Evolutionary conservation across 1,284 basidiomycete species (phyloP).

Genomic region (Heterobasidion occidentale): DNA sequence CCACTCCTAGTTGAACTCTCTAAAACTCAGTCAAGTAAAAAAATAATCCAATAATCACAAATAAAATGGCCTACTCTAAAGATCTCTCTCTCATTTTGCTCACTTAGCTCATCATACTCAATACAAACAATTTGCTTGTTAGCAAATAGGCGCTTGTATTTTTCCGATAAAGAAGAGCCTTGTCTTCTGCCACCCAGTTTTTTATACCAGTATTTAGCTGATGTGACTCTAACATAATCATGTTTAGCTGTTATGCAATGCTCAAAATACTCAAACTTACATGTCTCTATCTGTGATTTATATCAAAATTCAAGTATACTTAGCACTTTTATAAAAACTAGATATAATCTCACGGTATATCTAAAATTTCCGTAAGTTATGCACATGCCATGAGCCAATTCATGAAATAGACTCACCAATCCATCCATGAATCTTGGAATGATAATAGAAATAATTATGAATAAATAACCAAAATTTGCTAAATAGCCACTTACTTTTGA

Average conservation of each 20-base stretch:
- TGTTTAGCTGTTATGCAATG: neutral
- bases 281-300: slow-evolving; percentile 1
- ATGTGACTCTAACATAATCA: slow-evolving; percentile 7
- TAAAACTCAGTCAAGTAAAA: slow-evolving; percentile 14
- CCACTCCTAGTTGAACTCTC: slow-evolving; percentile 74
- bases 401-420: slow-evolving; percentile 29
- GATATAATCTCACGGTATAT: slow-evolving; percentile 16
- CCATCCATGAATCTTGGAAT: slow-evolving; percentile 60
- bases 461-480: neutral
- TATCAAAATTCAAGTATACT: neutral
- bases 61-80: slow-evolving; percentile 43
- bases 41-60: neutral
- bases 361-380: slow-evolving; percentile 5
- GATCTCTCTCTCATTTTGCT: slow-evolving; percentile 62
- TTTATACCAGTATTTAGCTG: slow-evolving; percentile 44
- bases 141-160: slow-evolving; percentile 31
- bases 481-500: slow-evolving; percentile 33
- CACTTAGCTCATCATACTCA: slow-evolving; percentile 56
- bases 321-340: neutral
- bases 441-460: neutral
- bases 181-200: neutral
- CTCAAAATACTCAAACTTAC: neutral
- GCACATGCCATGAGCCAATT: neutral
- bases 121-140: slow-evolving; percentile 69
- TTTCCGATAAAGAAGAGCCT: neutral